Conservation (phyloP, 2,329 filamentous ascomycete genomes). For the Aspergillus aculeatinus region DNA sequence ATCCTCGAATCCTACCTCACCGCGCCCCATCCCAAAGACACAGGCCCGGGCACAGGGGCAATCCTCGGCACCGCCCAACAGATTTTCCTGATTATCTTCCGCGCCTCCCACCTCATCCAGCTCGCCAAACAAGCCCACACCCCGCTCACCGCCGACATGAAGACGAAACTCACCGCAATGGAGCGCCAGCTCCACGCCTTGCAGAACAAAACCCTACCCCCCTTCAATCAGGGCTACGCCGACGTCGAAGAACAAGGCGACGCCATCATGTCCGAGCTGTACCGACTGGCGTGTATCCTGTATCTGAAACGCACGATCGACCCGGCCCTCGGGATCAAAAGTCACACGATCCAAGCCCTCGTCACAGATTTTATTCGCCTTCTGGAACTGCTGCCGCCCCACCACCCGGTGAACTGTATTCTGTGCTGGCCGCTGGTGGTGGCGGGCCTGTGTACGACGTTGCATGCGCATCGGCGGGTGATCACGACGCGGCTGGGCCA, state of each 20-base stretch:
- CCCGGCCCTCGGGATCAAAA: not conserved
- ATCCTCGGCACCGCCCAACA: constrained; percentile 8
- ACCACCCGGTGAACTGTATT: constrained; percentile 3
- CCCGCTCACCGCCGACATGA: not conserved
- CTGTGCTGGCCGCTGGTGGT: constrained; percentile 12
- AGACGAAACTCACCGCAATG: not conserved
- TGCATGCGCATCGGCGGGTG: constrained; percentile 2
- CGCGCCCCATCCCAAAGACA: too few species aligned
- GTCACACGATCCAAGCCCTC: not conserved
- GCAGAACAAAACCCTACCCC: not conserved
- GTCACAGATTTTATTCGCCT: constrained; percentile 3
- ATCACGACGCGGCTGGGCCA: constrained; percentile 1
- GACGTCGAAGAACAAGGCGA: constrained; percentile 3
- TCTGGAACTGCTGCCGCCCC: not conserved
- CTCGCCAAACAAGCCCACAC: not conserved
- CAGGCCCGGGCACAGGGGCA: not conserved
- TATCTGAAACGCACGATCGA: not conserved
- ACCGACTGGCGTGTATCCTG: constrained; percentile 9
- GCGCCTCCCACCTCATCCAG: not conserved
- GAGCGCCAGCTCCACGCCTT: not conserved
- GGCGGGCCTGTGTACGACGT: not conserved
- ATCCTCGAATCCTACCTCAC: constrained; percentile 1
- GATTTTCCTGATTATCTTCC: constrained; percentile 8
- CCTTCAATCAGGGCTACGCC: not conserved
- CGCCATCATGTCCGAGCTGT: constrained; percentile 4